Base-by-base conservation (phyloP, 2,329 filamentous ascomycete genomes). In the Lomentospora prolificans region DNA sequence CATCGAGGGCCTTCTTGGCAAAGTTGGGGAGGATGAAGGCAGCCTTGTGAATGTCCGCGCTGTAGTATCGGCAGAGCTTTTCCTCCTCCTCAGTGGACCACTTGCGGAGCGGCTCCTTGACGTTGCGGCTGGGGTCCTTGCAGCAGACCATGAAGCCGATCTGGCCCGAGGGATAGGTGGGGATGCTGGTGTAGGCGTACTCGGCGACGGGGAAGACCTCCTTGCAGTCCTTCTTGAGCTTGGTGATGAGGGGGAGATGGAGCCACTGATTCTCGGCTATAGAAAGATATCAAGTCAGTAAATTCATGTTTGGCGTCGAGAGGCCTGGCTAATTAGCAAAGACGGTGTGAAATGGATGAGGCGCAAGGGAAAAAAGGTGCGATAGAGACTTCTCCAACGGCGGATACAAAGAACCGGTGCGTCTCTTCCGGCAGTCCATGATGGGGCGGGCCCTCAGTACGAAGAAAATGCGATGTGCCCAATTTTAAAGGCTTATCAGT, bases 121-220 rank as follows among this genome's bases (percentile, higher is more conserved):
- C 81, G 74, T 99, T 82, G 71, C 85, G 83, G 69, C 75, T 84
- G 70, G 84, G 77, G 70, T 97, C 92, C 84, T 99, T 97, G 86
- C 81, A 89, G 85, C 94, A 97, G 69, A 99, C 89, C 91, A 99
- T 96, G 86, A 99, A 99, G 70, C 94, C 94, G 68, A 99, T 99
- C 79, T 99, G 94, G 70, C 94, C 94, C 57, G 90, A 95, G 63
- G 94, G 94, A 80, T 99, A 99, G 69, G 94, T 99, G 58, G 94
- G 94, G 73, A 99, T 99, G 66, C 92, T 97, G 68, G 92, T 97
- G 83, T 96, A 99, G 65, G 89, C 94, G 77, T 97, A 99, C 78
- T 99, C 94, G 72, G 88, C 94, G 60, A 89, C 89, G 62, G 94
- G 91, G 86, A 99, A 99, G 73, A 99, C 89, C 73, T 94, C 87